Conservation (phyloP, 1,284 basidiomycete species). For the Sphagnurus paluster region DNA sequence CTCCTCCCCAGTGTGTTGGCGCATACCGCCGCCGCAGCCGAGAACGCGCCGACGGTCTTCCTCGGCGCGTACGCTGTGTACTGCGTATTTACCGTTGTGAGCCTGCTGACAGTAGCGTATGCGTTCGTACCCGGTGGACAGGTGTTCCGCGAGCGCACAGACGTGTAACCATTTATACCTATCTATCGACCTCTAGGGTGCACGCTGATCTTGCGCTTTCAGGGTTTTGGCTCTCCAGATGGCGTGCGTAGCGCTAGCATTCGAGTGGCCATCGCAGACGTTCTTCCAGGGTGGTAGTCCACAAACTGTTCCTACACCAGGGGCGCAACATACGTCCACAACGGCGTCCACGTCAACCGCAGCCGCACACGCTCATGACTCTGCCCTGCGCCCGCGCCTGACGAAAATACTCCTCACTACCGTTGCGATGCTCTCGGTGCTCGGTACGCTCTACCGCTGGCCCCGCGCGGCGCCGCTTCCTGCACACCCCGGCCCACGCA, state of each 20-base stretch:
- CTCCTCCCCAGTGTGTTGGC: constrained; percentile 54
- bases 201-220: constrained; percentile 1
- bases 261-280: constrained; percentile 43
- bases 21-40: constrained; percentile 36
- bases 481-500: constrained; percentile 64
- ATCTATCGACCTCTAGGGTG: background rate
- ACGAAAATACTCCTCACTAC: constrained; percentile 38
- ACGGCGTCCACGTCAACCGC: no score
- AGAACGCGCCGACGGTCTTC: constrained; percentile 46
- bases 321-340: no score
- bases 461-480: constrained; percentile 51
- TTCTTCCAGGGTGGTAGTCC: no score
- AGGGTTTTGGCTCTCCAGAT: constrained; percentile 58
- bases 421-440: constrained; percentile 49
- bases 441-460: constrained; percentile 54
- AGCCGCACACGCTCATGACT: no score
- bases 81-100: constrained; percentile 66
- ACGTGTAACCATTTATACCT: constrained; percentile 48
- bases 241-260: constrained; percentile 47
- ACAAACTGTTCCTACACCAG: no score
- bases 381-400: no score
- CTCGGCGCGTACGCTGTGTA: constrained; percentile 64
- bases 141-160: constrained; percentile 80
- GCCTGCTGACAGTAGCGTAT: constrained; percentile 88
- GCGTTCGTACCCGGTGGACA: constrained; percentile 89